Base-by-base conservation (phyloP, 441 rosid genomes). In the Syzygium syzygioides region DNA sequence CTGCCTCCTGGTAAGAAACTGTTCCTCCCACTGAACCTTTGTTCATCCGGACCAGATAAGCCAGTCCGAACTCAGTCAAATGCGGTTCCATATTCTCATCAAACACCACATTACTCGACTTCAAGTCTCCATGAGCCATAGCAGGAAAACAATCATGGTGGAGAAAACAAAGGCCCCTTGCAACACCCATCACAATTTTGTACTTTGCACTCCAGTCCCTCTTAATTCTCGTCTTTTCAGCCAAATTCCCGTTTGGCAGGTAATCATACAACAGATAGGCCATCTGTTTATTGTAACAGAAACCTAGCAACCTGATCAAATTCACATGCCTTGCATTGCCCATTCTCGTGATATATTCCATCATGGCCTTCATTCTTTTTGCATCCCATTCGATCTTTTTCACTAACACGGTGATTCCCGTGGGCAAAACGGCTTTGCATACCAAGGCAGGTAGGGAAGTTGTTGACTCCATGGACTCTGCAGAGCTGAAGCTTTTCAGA, bases 141-240 rank as follows among this genome's bases (percentile, higher is more conserved):
- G 98, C 93, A 87, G 99, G 99, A 87, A 92, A 91, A 50, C 98
- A 97, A 55, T 97, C 99, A 91, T 96, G 96, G 93, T 98, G 99
- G 93, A 98, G 98, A 92, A 95, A 98, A 91, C 92, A 88, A 60
- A 97, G 95, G 85, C 98, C 99, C 86, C 93, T 95, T 11, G 98
- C 99, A 90, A 97, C 92, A 87, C 98, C 97, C 85, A 37, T 90
- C 34, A 97, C 91, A 87, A 93, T 95, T 90, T 90, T 94, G 92
- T 90, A 92, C 92, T 97, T 97, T 41, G 93, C 89, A 50, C 89
- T 86, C 99, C 98, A 96, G 59, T 97, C 98, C 91, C 93, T 93
- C 86, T 92, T 93, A 89, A 89, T 59, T 85, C 60, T 87, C 32
- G 93, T 92, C 88, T 94, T 96, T 89, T 97, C 99, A 18, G 94